Conservation (phyloP, 495 filamentous ascomycete genomes). For the Schizothecium vesticola region DNA sequence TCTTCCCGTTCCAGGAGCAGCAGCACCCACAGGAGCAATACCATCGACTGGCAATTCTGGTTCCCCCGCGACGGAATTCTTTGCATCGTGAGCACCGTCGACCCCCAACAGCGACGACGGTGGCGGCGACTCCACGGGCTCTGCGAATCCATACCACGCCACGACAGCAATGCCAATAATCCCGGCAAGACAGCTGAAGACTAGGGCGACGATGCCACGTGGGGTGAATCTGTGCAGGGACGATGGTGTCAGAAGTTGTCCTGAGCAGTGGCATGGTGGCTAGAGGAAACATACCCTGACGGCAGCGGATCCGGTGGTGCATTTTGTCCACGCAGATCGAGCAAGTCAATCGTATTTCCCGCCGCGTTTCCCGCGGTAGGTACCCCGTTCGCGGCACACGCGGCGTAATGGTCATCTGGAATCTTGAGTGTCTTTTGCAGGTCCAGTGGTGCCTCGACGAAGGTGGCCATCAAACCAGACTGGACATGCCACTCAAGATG, state of each 20-base stretch:
- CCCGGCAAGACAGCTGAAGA: constrained; percentile 65
- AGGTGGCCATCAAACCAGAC: constrained; percentile 49
- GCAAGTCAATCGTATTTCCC: constrained; percentile 56
- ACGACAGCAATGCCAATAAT: constrained; percentile 68
- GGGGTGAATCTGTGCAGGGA: constrained; percentile 52
- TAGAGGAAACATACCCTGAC: constrained; percentile 43
- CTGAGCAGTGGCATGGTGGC: background rate
- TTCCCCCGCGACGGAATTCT: background rate
- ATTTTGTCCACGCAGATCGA: constrained; percentile 62
- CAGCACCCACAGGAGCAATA: background rate
- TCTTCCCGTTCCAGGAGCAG: background rate
- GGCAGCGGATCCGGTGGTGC: constrained; percentile 52
- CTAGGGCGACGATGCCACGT: constrained; percentile 64
- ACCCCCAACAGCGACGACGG: background rate
- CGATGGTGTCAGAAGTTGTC: background rate
- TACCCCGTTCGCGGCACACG: constrained; percentile 48
- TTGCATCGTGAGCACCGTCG: background rate
- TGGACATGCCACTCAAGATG: constrained; percentile 50
- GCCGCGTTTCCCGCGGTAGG: constrained; percentile 68
- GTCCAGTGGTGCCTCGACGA: constrained; percentile 56
- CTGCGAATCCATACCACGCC: constrained; percentile 57
- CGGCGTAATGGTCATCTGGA: constrained; percentile 56
- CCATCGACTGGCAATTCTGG: background rate
- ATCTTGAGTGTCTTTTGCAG: constrained; percentile 49
- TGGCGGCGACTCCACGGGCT: background rate